These are phyloP conservation scores for Lactarius evosmus DNA, from an alignment of 768 basidiomycete genomes.

Conservation along the genomic window DNA sequence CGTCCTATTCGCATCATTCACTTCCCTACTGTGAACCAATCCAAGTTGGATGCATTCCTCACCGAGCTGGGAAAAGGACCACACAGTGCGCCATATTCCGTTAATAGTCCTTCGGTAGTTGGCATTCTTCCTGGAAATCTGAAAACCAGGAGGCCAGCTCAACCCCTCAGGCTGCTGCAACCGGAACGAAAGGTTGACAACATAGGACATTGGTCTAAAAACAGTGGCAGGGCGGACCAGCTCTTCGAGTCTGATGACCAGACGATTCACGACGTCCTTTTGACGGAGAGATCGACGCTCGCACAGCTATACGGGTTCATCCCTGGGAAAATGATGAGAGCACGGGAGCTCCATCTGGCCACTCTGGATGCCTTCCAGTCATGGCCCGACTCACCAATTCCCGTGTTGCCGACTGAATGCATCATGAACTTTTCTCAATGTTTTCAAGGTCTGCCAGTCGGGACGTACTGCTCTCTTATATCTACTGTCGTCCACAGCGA, in stretches of 20 bases:
- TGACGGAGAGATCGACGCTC: slow-evolving; percentile 68
- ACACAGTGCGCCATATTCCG: slow-evolving; percentile 35
- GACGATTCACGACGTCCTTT: slow-evolving; percentile 55
- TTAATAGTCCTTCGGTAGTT: slow-evolving; percentile 40
- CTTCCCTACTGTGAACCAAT: slow-evolving; percentile 54
- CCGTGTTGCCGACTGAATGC: slow-evolving; percentile 52
- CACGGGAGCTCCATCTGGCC: slow-evolving; percentile 59
- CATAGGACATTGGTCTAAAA: slow-evolving; percentile 46
- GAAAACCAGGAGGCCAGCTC: slow-evolving; percentile 15
- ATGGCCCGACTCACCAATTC: slow-evolving; percentile 37
- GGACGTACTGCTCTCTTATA: slow-evolving; percentile 62
- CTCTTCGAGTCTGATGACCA: slow-evolving; percentile 52
- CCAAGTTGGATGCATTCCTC: slow-evolving; percentile 57
- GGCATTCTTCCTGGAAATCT: slow-evolving; percentile 8
- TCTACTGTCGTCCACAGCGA: slow-evolving; percentile 55
- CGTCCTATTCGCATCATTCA: slow-evolving; percentile 63
- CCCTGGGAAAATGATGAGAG: slow-evolving; percentile 61
- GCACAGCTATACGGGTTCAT: slow-evolving; percentile 74
- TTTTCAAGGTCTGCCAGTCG: slow-evolving; percentile 59
- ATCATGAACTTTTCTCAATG: slow-evolving; percentile 62
- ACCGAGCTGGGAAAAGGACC: slow-evolving; percentile 42
- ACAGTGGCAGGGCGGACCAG: slow-evolving; percentile 45
- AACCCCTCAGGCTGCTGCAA: slow-evolving; percentile 43
- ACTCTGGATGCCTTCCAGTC: slow-evolving; percentile 48
- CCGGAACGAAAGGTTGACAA: slow-evolving; percentile 44